Evolutionary conservation across 2,329 filamentous ascomycete species (phyloP), one percentile per base, ranked within the genome.

Genomic region (Colletotrichum graminicola): DNA sequence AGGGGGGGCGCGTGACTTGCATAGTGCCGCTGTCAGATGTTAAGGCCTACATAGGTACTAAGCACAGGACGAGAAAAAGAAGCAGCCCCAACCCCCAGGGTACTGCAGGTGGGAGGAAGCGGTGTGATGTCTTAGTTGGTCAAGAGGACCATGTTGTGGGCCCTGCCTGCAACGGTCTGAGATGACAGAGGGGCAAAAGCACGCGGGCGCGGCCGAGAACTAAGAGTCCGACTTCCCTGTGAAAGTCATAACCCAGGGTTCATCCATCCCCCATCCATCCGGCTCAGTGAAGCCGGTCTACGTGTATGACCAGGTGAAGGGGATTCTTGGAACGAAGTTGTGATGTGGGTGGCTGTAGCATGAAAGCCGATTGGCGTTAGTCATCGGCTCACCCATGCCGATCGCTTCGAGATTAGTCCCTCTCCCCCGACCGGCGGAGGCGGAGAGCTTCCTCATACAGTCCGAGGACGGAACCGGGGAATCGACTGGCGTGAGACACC

Each of bases 1-100:
- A 36, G 16, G 29, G 45, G 52, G 43, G n/a, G 34, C 39, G 54
- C 54, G 54, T 72, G 65, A 72, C 69, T 60, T 69, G 18, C 26
- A 63, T 68, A 60, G 67, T 69, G 65, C 60, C 60, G 69, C 69
- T 72, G 65, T 72, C 69, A 72, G 69, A 72, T 69, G 69, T 64
- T 47, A 64, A 68, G 43, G 47, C 18, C 45, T 41, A 49, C 36
- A 21, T 29, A 29, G 29, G 29, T 29, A 43, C 21, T 47, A 36
- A 62, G 34, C 60, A 39, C n/a, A 52, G 34, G n/a, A 68, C 36
- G 21, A 2, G 4, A n/a, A 11, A n/a, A n/a, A 21, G 59, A 54
- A 39, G 57, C 51, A 54, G 52, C 41, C 54, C 34, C 16, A 26
- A 41, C 18, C n/a, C 18, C 11, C 21, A 36, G n/a, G 43, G 32